These are phyloP conservation scores for Colletotrichum sp. DNA, from an alignment of 2,329 filamentous ascomycete species.

Conservation along the genomic window DNA sequence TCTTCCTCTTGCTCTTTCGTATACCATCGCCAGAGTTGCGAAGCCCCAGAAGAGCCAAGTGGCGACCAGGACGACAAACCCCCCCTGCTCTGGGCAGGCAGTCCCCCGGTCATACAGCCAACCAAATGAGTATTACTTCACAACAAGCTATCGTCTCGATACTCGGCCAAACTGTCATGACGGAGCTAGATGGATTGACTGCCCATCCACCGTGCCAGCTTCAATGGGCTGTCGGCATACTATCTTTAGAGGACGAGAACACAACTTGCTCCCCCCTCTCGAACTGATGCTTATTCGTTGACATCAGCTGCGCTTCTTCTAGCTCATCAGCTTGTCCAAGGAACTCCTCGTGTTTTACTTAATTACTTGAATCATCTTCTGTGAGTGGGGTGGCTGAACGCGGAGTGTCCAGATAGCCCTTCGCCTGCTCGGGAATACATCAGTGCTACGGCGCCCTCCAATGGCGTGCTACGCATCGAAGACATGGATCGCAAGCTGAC, in stretches of 20 bases:
- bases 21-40: not conserved
- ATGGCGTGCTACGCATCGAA: too few species aligned
- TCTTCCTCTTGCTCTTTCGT: not conserved
- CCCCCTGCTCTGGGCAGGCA: not conserved
- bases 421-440: not conserved
- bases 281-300: not conserved
- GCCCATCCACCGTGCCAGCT: not conserved
- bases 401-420: not conserved
- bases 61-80: not conserved
- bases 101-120: not conserved
- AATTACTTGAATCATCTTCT: not conserved
- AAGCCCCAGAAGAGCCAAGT: not conserved
- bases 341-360: not conserved
- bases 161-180: not conserved
- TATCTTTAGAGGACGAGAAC: not conserved
- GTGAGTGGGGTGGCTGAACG: not conserved
- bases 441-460: not conserved
- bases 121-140: not conserved
- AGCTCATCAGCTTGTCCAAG: not conserved
- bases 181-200: not conserved
- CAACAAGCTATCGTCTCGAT: not conserved
- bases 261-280: not conserved
- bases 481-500: not conserved
- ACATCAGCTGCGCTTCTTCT: not conserved
- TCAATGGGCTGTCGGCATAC: not conserved